Base-by-base conservation (phyloP, 1,284 basidiomycete genomes). In the Cryptococcus jaspeensis region DNA sequence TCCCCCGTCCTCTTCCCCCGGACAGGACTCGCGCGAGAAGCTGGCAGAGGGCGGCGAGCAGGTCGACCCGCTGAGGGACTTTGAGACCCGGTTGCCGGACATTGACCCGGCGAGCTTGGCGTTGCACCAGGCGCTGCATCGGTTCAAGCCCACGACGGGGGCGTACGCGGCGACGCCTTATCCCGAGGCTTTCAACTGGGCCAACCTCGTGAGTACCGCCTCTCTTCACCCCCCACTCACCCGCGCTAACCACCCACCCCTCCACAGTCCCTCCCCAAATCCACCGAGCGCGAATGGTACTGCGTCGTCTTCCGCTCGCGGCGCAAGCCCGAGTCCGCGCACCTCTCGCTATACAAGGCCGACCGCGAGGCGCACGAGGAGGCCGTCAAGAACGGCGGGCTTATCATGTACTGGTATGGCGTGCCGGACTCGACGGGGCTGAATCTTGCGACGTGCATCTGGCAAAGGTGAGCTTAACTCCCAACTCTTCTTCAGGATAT, bases 381-480 rank as follows among this genome's bases (percentile, higher is more conserved):
- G 75, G 92, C 92, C 0, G 84, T 95, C 23, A 80, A 81, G 38
- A 90, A 89, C 61, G 91, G 91, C 63, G 91, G 91, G 23, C 58
- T 79, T 46, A 63, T 78, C 85, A 90, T 75, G 73, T 94, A 94
- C 73, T 93, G 92, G 91, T 93, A 92, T 67, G 92, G 91, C 22
- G 83, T 87, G n/a, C 92, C 92, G 1, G 81, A 91, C 46, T 69
- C 79, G 20, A 87, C 86, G 0, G 87, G 90, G 0, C 81, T 89
- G 75, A 95, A 95, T 73, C 84, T 94, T 51, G 91, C 92, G 2
- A 94, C 92, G n/a, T 95, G 92, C 79, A 88, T 95, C 49, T 96
- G 92, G 92, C 88, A 91, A 61, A 61, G 59, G 62, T 64, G 48
- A 61, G 57, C 51, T n/a, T 18, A 18, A 6, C 16, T 22, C 36